Evolutionary conservation across 306 rosid species (phyloP), one percentile per base, ranked within the genome.

Genomic region (Sindora glabra): DNA sequence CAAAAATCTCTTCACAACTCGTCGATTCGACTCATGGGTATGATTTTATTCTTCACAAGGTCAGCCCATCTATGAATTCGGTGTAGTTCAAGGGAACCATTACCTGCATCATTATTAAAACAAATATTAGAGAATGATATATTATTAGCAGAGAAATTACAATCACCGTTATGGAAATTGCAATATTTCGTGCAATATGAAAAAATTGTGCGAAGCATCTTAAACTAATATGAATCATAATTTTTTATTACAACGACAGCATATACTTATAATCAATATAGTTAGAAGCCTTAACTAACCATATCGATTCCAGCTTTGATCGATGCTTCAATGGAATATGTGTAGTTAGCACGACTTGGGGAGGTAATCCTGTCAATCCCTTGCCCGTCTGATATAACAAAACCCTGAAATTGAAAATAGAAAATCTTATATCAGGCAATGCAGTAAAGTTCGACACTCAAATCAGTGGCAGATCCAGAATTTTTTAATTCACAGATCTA

Each of bases 221-320:
- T n/a, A n/a, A n/a, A n/a, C n/a, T n/a, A n/a, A n/a, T n/a, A n/a
- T n/a, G n/a, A n/a, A n/a, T n/a, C n/a, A n/a, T n/a, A n/a, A n/a
- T n/a, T n/a, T n/a, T n/a, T n/a, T n/a, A n/a, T n/a, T n/a, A n/a
- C n/a, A n/a, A n/a, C n/a, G n/a, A n/a, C n/a, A n/a, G n/a, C n/a
- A n/a, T n/a, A n/a, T n/a, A n/a, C n/a, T n/a, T n/a, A n/a, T n/a
- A n/a, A n/a, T n/a, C n/a, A n/a, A n/a, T n/a, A 29, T 5, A 29
- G 8, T 29, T 1, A 5, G 8, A 23, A 1, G 40, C 54, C 30
- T 37, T 14, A 59, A 51, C 55, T 2, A 51, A 75, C 81, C 76
- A 75, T 75, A 71, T 74, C 84, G 66, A 79, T 79, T 50, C 84
- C 84, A 14, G 84, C 74, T 42, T 48, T 48, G 19, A 79, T 59